These are phyloP conservation scores for Zygosaccharomyces pseudobailii DNA, from an alignment of 1,139 yeast species.

Conservation along the genomic window DNA sequence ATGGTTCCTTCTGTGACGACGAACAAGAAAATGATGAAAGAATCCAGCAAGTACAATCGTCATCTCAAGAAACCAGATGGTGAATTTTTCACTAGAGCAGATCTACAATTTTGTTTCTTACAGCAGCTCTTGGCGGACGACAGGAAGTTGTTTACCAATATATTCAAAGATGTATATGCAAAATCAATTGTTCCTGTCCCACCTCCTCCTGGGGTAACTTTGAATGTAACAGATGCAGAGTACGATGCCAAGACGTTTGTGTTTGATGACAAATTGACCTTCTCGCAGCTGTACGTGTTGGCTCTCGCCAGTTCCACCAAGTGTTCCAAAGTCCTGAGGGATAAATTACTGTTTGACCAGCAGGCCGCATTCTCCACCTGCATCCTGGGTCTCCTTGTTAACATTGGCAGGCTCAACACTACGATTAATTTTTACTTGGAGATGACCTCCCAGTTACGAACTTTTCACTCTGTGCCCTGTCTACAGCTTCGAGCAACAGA, in stretches of 20 bases:
- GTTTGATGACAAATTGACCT: conserved; percentile 52
- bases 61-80: conserved; percentile 89
- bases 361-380: conserved; percentile 69
- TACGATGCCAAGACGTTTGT: conserved; percentile 35
- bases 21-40: conserved; percentile 14
- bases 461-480: conserved; percentile 90
- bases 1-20: conserved; percentile 14
- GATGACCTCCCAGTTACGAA: conserved; percentile 88
- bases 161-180: conserved; percentile 34
- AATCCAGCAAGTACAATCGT: conserved; percentile 35
- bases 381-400: conserved; percentile 79
- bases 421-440: conserved; percentile 95
- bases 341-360: conserved; percentile 60
- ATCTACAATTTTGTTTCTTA: conserved; percentile 81
- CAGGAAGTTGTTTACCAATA: conserved; percentile 64
- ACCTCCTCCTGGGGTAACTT: conserved; percentile 16
- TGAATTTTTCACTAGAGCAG: conserved; percentile 84
- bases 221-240: conserved; percentile 32
- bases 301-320: conserved; percentile 80
- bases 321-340: conserved; percentile 77
- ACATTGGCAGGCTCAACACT: conserved; percentile 91
- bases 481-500: conserved; percentile 63
- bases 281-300: conserved; percentile 79
- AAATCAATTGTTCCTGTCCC: conserved; percentile 20
- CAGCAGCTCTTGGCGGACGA: conserved; percentile 59